These are phyloP conservation scores for Ophiostoma fasciatum DNA, from an alignment of 2,329 filamentous ascomycete genomes.

Conservation along the genomic window DNA sequence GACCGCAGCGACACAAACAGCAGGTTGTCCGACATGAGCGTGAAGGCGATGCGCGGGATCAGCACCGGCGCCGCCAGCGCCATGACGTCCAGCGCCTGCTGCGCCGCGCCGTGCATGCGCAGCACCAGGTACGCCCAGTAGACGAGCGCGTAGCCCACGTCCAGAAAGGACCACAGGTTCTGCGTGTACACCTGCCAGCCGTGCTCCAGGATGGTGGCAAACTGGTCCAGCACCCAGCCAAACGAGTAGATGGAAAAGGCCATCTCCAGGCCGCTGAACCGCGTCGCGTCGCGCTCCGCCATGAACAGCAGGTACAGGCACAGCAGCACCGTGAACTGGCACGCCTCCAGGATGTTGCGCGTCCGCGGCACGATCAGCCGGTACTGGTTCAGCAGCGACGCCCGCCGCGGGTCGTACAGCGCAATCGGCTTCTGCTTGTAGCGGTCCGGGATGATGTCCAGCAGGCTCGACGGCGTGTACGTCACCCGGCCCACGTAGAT, in stretches of 20 bases:
- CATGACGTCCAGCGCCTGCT: slow-evolving; percentile 65
- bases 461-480: slow-evolving; percentile 67
- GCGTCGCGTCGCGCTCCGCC: slow-evolving; percentile 46
- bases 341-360: slow-evolving; percentile 58
- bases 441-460: slow-evolving; percentile 72
- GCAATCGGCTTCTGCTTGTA: slow-evolving; percentile 77
- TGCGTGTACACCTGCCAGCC: slow-evolving; percentile 68
- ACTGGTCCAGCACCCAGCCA: slow-evolving; percentile 67
- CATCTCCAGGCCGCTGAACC: slow-evolving; percentile 43
- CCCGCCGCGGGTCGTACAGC: slow-evolving; percentile 62
- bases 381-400: slow-evolving; percentile 70
- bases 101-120: slow-evolving; percentile 47
- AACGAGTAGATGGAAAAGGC: slow-evolving; percentile 59
- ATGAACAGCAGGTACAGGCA: slow-evolving; percentile 58
- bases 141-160: slow-evolving; percentile 61
- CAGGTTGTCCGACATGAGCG: slow-evolving; percentile 69
- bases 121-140: slow-evolving; percentile 54
- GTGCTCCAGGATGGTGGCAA: slow-evolving; percentile 63
- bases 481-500: slow-evolving; percentile 70
- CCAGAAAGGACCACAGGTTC: slow-evolving; percentile 78
- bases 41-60: slow-evolving; percentile 68
- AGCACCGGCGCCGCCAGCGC: slow-evolving; percentile 65
- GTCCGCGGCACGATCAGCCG: slow-evolving; percentile 70
- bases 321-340: slow-evolving; percentile 58
- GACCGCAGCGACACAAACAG: slow-evolving; percentile 67